A percentile compares a stretch with the other conserved stretches of the same genome.
phyloP scores from a whole-genome alignment of 1,284 basidiomycete genomes.

The Cryptococcus amylolentus region DNA sequence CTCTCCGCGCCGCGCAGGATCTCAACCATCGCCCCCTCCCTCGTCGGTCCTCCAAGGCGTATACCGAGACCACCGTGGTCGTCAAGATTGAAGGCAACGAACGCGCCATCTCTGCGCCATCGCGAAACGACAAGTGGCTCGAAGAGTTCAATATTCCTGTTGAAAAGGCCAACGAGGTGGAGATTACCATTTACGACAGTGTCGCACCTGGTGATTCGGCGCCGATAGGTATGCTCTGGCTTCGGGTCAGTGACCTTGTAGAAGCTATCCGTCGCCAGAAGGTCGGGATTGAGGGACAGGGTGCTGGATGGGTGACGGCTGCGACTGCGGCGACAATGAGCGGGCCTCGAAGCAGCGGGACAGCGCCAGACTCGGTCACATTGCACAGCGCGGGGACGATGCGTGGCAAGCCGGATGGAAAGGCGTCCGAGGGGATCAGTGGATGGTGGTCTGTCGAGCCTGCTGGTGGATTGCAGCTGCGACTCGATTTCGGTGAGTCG shows the following conservation, averaged over 20 bases:
- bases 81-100: constrained; percentile 96
- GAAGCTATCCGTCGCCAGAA: constrained; percentile 93
- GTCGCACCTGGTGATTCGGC: constrained; percentile 72
- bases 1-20: constrained; percentile 83
- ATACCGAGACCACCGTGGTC: constrained; percentile 81
- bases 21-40: constrained; percentile 85
- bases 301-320: constrained; percentile 83
- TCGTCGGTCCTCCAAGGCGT: constrained; percentile 71
- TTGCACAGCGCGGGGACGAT: constrained; percentile 33
- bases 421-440: constrained; percentile 72
- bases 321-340: constrained; percentile 51
- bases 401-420: constrained; percentile 19
- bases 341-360: constrained; percentile 32
- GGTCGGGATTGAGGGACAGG: constrained; percentile 72
- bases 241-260: constrained; percentile 89
- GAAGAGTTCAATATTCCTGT: constrained; percentile 95
- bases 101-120: constrained; percentile 84
- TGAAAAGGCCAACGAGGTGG: constrained; percentile 98
- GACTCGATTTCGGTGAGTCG: constrained; percentile 80
- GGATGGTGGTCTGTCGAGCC: constrained; percentile 98
- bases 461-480: constrained; percentile 83
- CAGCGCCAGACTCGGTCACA: constrained; percentile 34
- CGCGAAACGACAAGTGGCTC: constrained; percentile 93
- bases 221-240: constrained; percentile 94
- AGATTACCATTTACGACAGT: constrained; percentile 94